Base-by-base conservation (phyloP, 192 early-diverging fungal genomes). In the Coemansia sp. region DNA sequence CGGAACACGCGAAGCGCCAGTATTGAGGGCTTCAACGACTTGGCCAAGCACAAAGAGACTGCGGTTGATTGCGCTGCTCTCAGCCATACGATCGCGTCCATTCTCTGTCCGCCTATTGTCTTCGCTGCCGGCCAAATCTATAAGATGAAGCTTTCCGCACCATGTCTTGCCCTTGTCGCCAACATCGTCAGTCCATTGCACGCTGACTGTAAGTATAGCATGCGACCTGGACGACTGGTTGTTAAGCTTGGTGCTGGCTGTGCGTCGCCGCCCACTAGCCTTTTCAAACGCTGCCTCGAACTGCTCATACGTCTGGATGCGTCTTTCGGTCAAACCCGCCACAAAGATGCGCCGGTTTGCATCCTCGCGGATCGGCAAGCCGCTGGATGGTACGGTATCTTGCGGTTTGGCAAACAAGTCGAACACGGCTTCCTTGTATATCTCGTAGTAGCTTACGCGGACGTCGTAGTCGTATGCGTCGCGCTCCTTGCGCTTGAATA, bases 111-210 rank as follows among this genome's bases (percentile, higher is more conserved):
- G 69, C 23, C 86, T 68, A 52, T 91, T 89, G 51, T 90, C 88
- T 63, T 91, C 89, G 21, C 85, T 86, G 1, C 89, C 89, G 0
- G 89, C 89, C 75, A 91, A 61, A 58, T 91, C 89, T 11, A 90
- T 88, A 9, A 91, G 60, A 57, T 89, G 84, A 33, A 91, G 64
- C 14, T 81, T 78, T 0, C 88, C 87, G 36, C 75, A 72, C 67
- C 76, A 78, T 35, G 63, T 72, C 34, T 71, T 75, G 41, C 69
- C 72, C 11, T 51, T 67, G 43, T 24, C 51, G 0, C 70, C 73
- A 10, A 75, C 46, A 21, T 84, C 70, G 60, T 73, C 75, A 10
- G 36, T 60, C 70, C 80, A 80, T 30, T 75, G 63, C 9, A 87
- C 84, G 16, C 80, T 76, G 2, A 91, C 74, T 0, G 82, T 86